Evolutionary conservation across 257 asterid genomes (phyloP), one percentile per base, ranked within the genome.

Genomic region (Lithospermum erythrorhizon): DNA sequence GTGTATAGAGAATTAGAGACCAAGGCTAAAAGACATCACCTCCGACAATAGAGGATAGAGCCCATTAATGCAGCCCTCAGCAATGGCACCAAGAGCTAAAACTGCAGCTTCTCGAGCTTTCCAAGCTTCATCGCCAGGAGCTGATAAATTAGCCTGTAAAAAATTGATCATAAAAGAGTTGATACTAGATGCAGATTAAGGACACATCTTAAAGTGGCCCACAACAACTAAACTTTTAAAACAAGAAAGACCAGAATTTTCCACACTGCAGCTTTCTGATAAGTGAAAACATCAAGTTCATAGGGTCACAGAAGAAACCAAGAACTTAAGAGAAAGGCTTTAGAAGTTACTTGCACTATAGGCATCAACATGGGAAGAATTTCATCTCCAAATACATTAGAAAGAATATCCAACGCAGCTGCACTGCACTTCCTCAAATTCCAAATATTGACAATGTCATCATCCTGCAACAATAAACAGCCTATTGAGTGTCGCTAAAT

Each of bases 381-480:
- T 17, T 85, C 97, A 74, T 89, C 96, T 79, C 95, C 90, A 47
- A 84, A 84, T 66, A 89, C 95, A 68, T 89, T 93, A 56, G 99
- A 87, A 64, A 80, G 78, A 73, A 76, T 55, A 67, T 75, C 75
- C 59, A 67, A 81, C 73, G 80, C 82, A 73, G 78, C 84, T 41
- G 74, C 78, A 71, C 99, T 93, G 76, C 99, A 93, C 75, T 93
- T 89, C 62, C 99, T 83, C 66, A 93, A 83, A 77, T 93, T 93
- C 99, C 99, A 93, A 53, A 85, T 69, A 64, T 89, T 93, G 67
- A 84, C 89, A 25, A 83, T 73, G 67, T 89, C 85, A 73, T 79
- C 85, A 66, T 76, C 80, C 85, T 79, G 74, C 15, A 51, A 66
- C 25, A 1, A 49, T 32, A 63, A 66, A 62, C 30, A n/a, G 25